A percentile compares a stretch with the other conserved stretches of the same genome.
Evolutionary conservation across 306 rosid genomes (phyloP).

Genomic region (Corylus heterophylla): DNA sequence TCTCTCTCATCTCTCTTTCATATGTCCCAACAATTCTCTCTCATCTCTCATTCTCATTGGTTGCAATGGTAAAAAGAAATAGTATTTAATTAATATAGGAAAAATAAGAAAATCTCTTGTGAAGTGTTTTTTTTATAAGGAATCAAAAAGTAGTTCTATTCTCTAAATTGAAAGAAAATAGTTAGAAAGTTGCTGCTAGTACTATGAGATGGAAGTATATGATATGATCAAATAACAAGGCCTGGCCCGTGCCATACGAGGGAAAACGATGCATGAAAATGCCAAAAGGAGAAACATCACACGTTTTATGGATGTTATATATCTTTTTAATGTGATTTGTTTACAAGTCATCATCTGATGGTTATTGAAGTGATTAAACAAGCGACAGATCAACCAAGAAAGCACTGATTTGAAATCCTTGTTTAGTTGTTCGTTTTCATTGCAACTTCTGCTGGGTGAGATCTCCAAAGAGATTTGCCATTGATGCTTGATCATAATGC

Average conservation of each 20-base stretch:
- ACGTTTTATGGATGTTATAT: conserved; percentile 3
- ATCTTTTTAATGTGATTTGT: too few species aligned
- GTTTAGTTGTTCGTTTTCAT: neutral
- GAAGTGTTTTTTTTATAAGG: too few species aligned
- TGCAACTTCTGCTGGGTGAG: neutral
- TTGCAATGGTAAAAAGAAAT: too few species aligned
- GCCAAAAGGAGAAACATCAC: conserved; percentile 25
- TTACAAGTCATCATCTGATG: neutral
- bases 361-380: neutral
- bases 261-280: conserved; percentile 58
- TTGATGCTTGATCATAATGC: neutral
- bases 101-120: too few species aligned
- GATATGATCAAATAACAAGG: conserved; percentile 34
- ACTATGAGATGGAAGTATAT: neutral
- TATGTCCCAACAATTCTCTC: too few species aligned
- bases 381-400: neutral
- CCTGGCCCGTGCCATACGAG: conserved; percentile 41
- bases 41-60: too few species aligned
- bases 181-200: too few species aligned
- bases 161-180: too few species aligned
- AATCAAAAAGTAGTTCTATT: too few species aligned
- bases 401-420: neutral
- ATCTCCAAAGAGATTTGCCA: neutral
- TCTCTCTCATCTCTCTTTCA: too few species aligned
- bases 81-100: too few species aligned